phyloP scores from a whole-genome alignment of 805 yeast species.

The Teunomyces atbi region DNA sequence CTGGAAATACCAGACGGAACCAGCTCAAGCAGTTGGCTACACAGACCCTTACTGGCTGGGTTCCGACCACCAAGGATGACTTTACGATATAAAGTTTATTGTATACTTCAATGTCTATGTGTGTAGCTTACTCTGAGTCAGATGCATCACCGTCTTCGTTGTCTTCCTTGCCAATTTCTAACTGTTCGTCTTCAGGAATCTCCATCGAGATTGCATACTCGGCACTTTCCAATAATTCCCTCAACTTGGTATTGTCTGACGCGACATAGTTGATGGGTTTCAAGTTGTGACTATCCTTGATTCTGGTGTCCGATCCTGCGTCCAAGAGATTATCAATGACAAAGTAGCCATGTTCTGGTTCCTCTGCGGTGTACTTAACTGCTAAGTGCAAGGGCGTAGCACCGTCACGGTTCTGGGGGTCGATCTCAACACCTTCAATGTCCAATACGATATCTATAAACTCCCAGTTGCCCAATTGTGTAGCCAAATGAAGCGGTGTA shows the following conservation, averaged over 20 bases:
- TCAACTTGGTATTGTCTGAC: constrained; percentile 54
- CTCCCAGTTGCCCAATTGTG: constrained; percentile 80
- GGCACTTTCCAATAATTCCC: constrained; percentile 72
- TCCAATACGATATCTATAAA: constrained; percentile 79
- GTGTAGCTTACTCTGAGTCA: constrained; percentile 26
- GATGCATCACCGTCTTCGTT: constrained; percentile 37
- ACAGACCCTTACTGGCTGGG: constrained; percentile 45
- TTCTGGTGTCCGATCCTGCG: constrained; percentile 82
- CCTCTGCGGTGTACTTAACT: constrained; percentile 70
- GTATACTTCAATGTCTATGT: neutral
- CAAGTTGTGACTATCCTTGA: constrained; percentile 48
- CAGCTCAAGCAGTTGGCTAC: constrained; percentile 26
- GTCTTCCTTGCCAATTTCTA: constrained; percentile 22
- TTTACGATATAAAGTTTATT: constrained; percentile 18
- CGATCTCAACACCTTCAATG: constrained; percentile 87
- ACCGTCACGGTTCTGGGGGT: constrained; percentile 73
- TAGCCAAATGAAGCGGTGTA: constrained; percentile 78
- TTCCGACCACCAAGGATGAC: constrained; percentile 43
- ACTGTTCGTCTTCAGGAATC: constrained; percentile 27
- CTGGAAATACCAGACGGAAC: constrained; percentile 24
- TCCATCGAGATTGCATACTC: constrained; percentile 63
- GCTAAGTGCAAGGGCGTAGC: constrained; percentile 91
- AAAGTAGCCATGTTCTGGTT: constrained; percentile 81
- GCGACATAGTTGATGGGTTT: constrained; percentile 72
- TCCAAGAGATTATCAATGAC: constrained; percentile 79